A percentile compares a stretch with the other conserved stretches of the same genome.
Evolutionary conservation across 2,329 filamentous ascomycete species (phyloP).

Genomic region (Bretziella fagacearum): DNA sequence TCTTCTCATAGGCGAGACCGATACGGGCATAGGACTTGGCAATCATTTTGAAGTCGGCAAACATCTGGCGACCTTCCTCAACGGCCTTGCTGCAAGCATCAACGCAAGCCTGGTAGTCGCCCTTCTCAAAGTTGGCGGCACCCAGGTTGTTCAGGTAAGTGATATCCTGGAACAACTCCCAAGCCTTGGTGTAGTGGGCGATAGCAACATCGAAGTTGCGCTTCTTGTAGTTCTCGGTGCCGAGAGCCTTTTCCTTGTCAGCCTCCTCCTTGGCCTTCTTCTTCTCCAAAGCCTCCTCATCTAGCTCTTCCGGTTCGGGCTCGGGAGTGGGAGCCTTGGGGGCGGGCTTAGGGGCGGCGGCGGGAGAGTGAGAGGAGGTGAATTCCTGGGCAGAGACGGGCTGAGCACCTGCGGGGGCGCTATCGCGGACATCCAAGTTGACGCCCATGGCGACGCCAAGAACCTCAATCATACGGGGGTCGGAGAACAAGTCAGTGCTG

Average conservation of each 20-base stretch:
- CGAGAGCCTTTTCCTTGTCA: conserved; percentile 85
- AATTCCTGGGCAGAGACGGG: conserved; percentile 23
- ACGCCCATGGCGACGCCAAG: conserved; percentile 87
- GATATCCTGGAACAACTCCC: conserved; percentile 90
- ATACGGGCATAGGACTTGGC: conserved; percentile 97
- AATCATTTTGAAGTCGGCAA: conserved; percentile 95
- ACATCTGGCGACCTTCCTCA: conserved; percentile 73
- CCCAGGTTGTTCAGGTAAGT: conserved; percentile 95
- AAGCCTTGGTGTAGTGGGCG: conserved; percentile 83
- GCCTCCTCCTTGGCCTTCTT: conserved; percentile 84
- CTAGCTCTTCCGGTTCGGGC: conserved; percentile 48
- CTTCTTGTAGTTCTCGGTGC: conserved; percentile 97
- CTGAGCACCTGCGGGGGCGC: conserved; percentile 19
- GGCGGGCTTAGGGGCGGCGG: conserved; percentile 37
- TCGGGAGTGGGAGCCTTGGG: conserved; percentile 29
- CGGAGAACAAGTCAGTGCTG: conserved; percentile 64
- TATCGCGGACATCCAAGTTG: conserved; percentile 50
- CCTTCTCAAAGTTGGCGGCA: conserved; percentile 90
- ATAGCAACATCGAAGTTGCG: conserved; percentile 91
- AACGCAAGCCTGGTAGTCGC: conserved; percentile 75
- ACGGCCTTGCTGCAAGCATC: conserved; percentile 76
- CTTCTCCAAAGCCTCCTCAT: conserved; percentile 70
- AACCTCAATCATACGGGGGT: conserved; percentile 84
- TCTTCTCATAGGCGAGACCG: conserved; percentile 82
- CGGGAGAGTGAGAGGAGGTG: conserved; percentile 41